A percentile compares a stretch with the other conserved stretches of the same genome.
Evolutionary conservation across 2,329 filamentous ascomycete species (phyloP).

Genomic region (Exophiala spinifera): DNA sequence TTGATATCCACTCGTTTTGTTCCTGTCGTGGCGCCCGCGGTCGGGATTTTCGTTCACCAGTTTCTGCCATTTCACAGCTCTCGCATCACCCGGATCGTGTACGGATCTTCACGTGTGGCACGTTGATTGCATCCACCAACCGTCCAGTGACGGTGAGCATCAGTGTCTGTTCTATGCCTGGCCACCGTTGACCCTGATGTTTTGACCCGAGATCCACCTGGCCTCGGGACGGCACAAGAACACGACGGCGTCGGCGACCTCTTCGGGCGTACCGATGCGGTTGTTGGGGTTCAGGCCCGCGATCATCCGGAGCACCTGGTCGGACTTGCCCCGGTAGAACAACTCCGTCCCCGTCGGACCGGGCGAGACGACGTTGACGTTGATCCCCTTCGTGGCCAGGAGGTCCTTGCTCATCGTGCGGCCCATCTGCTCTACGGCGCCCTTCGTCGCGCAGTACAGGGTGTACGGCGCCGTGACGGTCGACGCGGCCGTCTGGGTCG

Average conservation of each 20-base stretch:
- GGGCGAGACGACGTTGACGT: constrained; percentile 52
- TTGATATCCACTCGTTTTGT: too few species aligned
- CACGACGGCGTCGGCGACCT: constrained; percentile 48
- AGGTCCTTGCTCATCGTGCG: constrained; percentile 56
- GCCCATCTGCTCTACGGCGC: constrained; percentile 59
- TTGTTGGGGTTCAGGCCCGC: constrained; percentile 43
- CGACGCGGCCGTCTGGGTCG: constrained; percentile 39
- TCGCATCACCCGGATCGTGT: too few species aligned
- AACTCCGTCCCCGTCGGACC: constrained; percentile 57
- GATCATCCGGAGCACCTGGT: constrained; percentile 46
- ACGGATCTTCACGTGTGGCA: too few species aligned
- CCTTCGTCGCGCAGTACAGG: constrained; percentile 57
- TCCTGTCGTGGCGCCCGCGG: too few species aligned
- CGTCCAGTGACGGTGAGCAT: too few species aligned
- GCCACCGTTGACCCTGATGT: constrained; percentile 47
- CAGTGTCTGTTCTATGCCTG: constrained; percentile 3
- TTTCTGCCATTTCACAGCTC: too few species aligned
- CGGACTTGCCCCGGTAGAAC: constrained; percentile 52
- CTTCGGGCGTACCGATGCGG: constrained; percentile 48
- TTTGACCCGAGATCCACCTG: constrained; percentile 49
- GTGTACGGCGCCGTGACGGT: constrained; percentile 47
- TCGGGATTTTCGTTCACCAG: too few species aligned
- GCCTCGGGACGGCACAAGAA: constrained; percentile 42
- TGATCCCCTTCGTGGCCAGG: constrained; percentile 43
- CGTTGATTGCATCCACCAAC: too few species aligned